Evolutionary conservation across 2,329 filamentous ascomycete species (phyloP).

Genomic region (Venturia oleaginea): DNA sequence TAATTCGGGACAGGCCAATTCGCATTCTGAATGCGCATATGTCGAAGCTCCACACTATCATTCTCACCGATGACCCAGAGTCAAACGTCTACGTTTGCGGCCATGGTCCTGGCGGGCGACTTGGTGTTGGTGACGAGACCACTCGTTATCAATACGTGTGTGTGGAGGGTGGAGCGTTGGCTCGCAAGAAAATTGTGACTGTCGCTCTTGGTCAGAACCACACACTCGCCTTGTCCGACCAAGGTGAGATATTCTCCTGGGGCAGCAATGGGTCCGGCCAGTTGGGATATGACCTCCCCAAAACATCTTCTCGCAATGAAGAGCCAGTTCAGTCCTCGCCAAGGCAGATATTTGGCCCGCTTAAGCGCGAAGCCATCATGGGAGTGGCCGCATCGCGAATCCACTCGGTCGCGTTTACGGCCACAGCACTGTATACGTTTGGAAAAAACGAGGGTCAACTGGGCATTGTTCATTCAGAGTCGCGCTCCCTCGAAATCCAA

Average conservation of each 20-base stretch:
- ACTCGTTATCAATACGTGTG: slow-evolving; percentile 81
- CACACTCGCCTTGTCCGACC: slow-evolving; percentile 72
- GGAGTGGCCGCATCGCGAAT: slow-evolving; percentile 83
- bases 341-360: slow-evolving; percentile 79
- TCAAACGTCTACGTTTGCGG: slow-evolving; percentile 91
- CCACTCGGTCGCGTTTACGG: slow-evolving; percentile 84
- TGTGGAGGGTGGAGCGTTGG: slow-evolving; percentile 64
- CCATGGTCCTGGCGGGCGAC: slow-evolving; percentile 78
- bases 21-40: slow-evolving; percentile 65
- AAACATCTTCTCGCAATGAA: slow-evolving; percentile 60
- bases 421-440: slow-evolving; percentile 78
- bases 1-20: slow-evolving; percentile 64
- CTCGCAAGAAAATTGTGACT: slow-evolving; percentile 64
- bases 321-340: slow-evolving; percentile 74
- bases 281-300: slow-evolving; percentile 72
- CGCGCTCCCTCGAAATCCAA: slow-evolving; percentile 80
- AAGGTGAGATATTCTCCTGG: slow-evolving; percentile 92
- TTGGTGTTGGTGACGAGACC: slow-evolving; percentile 82
- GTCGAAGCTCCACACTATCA: slow-evolving; percentile 83
- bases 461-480: slow-evolving; percentile 89
- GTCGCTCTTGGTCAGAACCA: slow-evolving; percentile 88
- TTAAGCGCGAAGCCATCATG: slow-evolving; percentile 76
- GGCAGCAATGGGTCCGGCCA: slow-evolving; percentile 80
- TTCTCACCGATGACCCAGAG: slow-evolving; percentile 77
- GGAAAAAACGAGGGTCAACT: slow-evolving; percentile 93